These are phyloP conservation scores for Gynostemma pentaphyllum DNA, from an alignment of 306 rosid genomes.

Conservation along the genomic window DNA sequence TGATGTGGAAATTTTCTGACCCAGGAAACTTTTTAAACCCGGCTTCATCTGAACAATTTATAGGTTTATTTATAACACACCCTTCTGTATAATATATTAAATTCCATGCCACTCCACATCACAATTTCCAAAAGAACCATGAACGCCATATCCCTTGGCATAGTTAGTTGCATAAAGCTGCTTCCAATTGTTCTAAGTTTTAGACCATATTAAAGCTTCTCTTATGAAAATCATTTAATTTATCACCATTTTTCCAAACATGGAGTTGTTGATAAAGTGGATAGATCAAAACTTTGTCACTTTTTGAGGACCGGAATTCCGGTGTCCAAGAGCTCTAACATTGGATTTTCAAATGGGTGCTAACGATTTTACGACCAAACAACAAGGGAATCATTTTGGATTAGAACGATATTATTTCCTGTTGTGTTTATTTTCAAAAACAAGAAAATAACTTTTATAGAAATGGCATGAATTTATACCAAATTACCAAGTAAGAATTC, in stretches of 20 bases:
- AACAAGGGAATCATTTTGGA: slow-evolving; percentile 2
- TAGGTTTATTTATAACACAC: slow-evolving; percentile 17
- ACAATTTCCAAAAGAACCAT: slow-evolving; percentile 42
- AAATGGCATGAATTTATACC: slow-evolving; percentile 25
- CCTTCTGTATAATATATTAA: slow-evolving; percentile 36
- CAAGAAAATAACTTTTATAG: slow-evolving; percentile 35
- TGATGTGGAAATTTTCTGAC: no score
- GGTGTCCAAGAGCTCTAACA: slow-evolving; percentile 25
- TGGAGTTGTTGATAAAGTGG: slow-evolving; percentile 16
- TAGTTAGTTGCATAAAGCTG: neutral
- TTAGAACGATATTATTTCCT: slow-evolving; percentile 13
- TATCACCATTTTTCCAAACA: slow-evolving; percentile 32
- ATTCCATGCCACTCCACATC: slow-evolving; percentile 35
- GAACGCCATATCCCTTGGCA: slow-evolving; percentile 30
- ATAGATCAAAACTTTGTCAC: slow-evolving; percentile 59
- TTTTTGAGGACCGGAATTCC: slow-evolving; percentile 39
- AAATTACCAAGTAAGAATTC: slow-evolving; percentile 31
- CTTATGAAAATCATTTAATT: slow-evolving; percentile 20
- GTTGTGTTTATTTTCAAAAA: slow-evolving; percentile 13
- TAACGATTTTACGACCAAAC: slow-evolving; percentile 27
- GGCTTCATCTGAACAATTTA: slow-evolving; percentile 22
- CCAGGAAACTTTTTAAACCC: slow-evolving; percentile 25
- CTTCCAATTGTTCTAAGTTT: slow-evolving; percentile 29
- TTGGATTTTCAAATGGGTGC: slow-evolving; percentile 17
- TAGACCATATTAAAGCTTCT: slow-evolving; percentile 25